Base-by-base conservation (phyloP, 495 filamentous ascomycete genomes). In the Xylaria venustula region DNA sequence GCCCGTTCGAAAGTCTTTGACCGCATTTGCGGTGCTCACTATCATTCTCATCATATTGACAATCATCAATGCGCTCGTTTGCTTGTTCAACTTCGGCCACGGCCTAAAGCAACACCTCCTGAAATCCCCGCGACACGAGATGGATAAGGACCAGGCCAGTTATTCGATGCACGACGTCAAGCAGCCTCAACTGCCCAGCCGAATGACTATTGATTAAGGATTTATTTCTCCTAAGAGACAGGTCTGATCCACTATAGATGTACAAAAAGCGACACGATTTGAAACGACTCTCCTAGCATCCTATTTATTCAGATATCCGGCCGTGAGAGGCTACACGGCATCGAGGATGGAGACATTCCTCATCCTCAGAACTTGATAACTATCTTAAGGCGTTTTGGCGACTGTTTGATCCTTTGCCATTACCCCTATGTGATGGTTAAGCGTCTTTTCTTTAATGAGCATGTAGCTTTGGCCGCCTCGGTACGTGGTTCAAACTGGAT, bases 11-110 rank as follows among this genome's bases (percentile, higher is more conserved):
- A 84, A 85, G 55, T 90, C 86, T 42, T 81, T 98, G 68, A 98
- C 94, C 20, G 90, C 90, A 61, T 98, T 98, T 74, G 92, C 94
- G 53, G 85, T 96, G 58, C 89, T 98, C 66, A 97, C 95, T 20
- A 85, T 98, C 30, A 67, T 94, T 26, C 78, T 97, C 61, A 92
- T 98, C 66, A 77, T 96, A 41, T 71, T 90, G 54, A 98, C 94
- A 54, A 98, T 98, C 67, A 79, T 87, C 76, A 92, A 96, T 60
- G 93, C 92, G 25, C 84, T 87, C 64, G 81, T 90, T 64, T 98
- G 94, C 80, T 90, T 88, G 74, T 76, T 79, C 70, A 98, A 98
- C 79, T 98, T 98, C 82, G 81, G 88, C 75, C 87, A 88, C 62
- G 94, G 94, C 7, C 78, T 98, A 58, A 97, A 95, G 77, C 88